phyloP scores from a whole-genome alignment of 495 filamentous ascomycete species.

The Tuber borchii region DNA sequence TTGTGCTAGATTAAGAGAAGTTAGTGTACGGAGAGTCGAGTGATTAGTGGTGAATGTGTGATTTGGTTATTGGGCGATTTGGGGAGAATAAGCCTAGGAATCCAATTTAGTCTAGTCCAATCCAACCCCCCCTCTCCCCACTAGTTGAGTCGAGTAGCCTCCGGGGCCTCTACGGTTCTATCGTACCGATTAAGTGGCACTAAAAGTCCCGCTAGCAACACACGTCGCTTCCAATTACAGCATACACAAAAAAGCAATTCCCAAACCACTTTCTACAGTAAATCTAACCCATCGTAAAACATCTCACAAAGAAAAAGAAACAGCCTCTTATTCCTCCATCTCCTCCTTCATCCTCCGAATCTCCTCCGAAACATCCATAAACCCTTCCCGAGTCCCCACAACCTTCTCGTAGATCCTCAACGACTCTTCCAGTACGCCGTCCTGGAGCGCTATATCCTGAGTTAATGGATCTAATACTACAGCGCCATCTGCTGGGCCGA shows the following conservation, averaged over 20 bases:
- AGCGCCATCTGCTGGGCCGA: constrained; percentile 6
- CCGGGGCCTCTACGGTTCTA: neutral
- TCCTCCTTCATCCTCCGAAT: constrained; percentile 30
- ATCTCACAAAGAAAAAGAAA: neutral
- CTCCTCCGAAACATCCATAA: constrained; percentile 32
- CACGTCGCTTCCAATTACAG: too few species aligned
- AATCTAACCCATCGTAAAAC: neutral
- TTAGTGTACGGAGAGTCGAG: neutral
- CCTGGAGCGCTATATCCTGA: constrained; percentile 24
- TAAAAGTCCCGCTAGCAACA: neutral
- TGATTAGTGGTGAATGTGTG: neutral
- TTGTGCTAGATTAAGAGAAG: neutral
- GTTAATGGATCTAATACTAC: constrained; percentile 13
- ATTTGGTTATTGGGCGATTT: neutral
- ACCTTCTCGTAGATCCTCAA: constrained; percentile 20
- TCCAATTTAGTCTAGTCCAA: neutral
- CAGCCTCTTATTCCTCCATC: constrained; percentile 18
- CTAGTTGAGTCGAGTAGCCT: neutral
- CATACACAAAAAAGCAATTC: neutral
- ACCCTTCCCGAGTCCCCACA: constrained; percentile 28
- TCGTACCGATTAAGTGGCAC: neutral
- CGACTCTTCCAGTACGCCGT: constrained; percentile 22
- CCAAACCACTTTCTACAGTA: neutral
- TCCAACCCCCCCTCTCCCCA: neutral
- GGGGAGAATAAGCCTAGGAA: neutral